Percentiles rank a stretch among this genome's conserved stretches.
These are phyloP conservation scores for Phaeosphaeria sp. DNA, from an alignment of 2,329 filamentous ascomycete genomes.

Conservation along the genomic window DNA sequence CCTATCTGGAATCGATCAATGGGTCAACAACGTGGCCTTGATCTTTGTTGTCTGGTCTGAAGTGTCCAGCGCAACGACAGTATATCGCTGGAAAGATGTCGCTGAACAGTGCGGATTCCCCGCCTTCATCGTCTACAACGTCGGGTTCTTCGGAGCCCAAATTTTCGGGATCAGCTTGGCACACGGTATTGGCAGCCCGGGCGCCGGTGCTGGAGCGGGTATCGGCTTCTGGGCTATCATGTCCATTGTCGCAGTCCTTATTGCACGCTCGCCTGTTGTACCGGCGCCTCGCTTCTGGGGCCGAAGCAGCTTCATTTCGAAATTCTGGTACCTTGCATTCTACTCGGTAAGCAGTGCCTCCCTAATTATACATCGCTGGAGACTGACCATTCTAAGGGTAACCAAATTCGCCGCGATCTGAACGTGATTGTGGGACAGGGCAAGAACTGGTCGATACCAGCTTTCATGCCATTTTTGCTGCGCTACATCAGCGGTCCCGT, in stretches of 20 bases:
- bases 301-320: conserved; percentile 45
- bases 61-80: conserved; percentile 60
- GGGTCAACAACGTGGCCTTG: conserved; percentile 63
- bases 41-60: conserved; percentile 64
- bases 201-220: conserved; percentile 59
- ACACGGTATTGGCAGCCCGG: conserved; percentile 52
- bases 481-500: conserved; percentile 43
- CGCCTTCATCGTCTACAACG: conserved; percentile 56
- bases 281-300: conserved; percentile 54
- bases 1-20: conserved; percentile 62
- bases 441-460: conserved; percentile 64
- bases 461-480: conserved; percentile 57
- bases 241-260: conserved; percentile 47
- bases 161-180: conserved; percentile 60
- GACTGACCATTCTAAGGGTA: conserved; percentile 50
- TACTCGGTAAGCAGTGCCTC: conserved; percentile 61
- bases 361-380: not conserved
- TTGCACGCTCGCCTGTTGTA: conserved; percentile 54
- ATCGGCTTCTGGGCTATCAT: conserved; percentile 60
- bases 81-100: conserved; percentile 61
- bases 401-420: conserved; percentile 29
- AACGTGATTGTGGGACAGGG: conserved; percentile 58
- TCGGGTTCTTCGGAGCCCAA: conserved; percentile 62
- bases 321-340: conserved; percentile 62
- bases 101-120: conserved; percentile 54